Evolutionary conservation across 495 filamentous ascomycete genomes (phyloP).

Genomic region (Aspergillus panamensis): DNA sequence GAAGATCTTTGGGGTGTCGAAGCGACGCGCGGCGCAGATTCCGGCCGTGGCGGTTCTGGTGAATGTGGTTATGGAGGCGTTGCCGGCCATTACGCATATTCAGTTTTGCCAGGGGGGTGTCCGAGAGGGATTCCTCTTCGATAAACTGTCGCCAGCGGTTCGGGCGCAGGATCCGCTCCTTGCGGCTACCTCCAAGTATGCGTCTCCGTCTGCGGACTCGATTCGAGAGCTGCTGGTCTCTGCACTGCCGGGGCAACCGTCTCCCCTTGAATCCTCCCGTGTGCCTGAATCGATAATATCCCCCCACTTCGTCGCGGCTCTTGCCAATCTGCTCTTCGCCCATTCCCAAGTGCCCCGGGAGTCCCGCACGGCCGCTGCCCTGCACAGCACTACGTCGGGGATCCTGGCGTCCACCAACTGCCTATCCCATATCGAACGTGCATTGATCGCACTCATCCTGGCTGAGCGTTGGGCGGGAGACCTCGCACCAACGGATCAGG

Average conservation of each 20-base stretch:
- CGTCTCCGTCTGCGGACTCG: constrained; percentile 33
- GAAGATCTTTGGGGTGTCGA: constrained; percentile 73
- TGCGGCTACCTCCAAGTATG: constrained; percentile 52
- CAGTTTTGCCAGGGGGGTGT: constrained; percentile 82
- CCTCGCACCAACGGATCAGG: constrained; percentile 48
- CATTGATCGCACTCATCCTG: constrained; percentile 64
- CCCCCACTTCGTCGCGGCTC: constrained; percentile 40
- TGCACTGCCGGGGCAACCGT: constrained; percentile 35
- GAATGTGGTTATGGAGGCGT: constrained; percentile 60
- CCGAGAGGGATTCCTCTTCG: constrained; percentile 73
- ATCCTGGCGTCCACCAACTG: constrained; percentile 63
- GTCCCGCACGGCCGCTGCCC: constrained; percentile 56
- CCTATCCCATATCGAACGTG: constrained; percentile 63
- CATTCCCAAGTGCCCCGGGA: constrained; percentile 46
- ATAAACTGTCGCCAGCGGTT: constrained; percentile 52
- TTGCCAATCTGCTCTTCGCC: constrained; percentile 50
- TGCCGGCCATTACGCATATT: constrained; percentile 65
- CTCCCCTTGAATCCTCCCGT: constrained; percentile 17
- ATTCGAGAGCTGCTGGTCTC: constrained; percentile 40
- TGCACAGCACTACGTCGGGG: constrained; percentile 67
- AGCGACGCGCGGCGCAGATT: constrained; percentile 71
- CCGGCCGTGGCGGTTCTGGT: constrained; percentile 77
- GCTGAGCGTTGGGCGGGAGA: constrained; percentile 73
- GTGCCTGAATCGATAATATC: constrained; percentile 37
- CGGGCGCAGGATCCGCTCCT: constrained; percentile 62